A percentile compares a stretch with the other conserved stretches of the same genome.
Conservation (phyloP, 129 eudicot genomes). For the Rutidosis leptorrhynchoides region DNA sequence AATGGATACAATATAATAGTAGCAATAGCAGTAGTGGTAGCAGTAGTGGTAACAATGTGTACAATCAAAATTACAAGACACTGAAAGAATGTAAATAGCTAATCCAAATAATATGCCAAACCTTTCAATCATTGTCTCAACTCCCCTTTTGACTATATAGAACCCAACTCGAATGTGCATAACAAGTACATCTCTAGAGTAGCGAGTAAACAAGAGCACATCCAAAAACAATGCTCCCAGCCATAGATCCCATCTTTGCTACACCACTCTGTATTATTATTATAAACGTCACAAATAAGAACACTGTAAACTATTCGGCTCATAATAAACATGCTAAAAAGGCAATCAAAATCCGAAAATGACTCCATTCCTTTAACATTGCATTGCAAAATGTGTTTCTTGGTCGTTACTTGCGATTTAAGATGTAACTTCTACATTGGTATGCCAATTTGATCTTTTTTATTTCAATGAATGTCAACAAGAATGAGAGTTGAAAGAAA, state of each 20-base stretch:
- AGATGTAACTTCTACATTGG: no score
- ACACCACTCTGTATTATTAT: conserved; percentile 66
- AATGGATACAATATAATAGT: conserved; percentile 29
- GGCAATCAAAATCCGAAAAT: neutral
- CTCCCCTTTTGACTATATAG: no score
- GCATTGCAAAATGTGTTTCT: neutral
- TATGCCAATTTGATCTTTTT: no score
- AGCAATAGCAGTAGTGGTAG: conserved; percentile 11
- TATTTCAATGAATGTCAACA: no score
- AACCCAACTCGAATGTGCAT: conserved; percentile 10
- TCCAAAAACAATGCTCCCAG: conserved; percentile 48
- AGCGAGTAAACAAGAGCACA: conserved; percentile 42
- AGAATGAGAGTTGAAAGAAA: no score
- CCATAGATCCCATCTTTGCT: conserved; percentile 44
- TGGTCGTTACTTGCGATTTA: no score
- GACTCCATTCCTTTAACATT: neutral
- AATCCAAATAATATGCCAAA: conserved; percentile 36
- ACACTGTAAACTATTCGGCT: neutral
- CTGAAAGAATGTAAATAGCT: conserved; percentile 38
- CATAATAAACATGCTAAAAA: conserved; percentile 2
- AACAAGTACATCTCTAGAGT: conserved; percentile 29
- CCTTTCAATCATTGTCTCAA: conserved; percentile 19
- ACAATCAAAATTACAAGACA: conserved; percentile 37
- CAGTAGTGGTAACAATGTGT: conserved; percentile 1
- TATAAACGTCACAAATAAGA: conserved; percentile 10